Evolutionary conservation across 2,329 filamentous ascomycete species (phyloP).

Genomic region (Myriosclerotinia curreyana): DNA sequence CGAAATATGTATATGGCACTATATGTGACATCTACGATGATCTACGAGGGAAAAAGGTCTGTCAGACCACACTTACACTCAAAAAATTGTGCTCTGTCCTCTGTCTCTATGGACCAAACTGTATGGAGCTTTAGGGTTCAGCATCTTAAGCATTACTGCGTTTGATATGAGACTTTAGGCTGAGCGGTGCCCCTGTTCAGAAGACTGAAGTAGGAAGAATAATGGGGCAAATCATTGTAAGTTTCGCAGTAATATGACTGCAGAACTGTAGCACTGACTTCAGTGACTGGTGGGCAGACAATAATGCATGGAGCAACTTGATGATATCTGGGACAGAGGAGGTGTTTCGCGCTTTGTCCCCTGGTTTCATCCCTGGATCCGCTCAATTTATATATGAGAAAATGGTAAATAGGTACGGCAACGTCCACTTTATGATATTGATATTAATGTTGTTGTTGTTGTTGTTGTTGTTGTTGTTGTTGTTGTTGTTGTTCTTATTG

Average conservation of each 20-base stretch:
- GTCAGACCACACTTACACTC: slow-evolving; percentile 3
- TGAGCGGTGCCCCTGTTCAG: slow-evolving; percentile 5
- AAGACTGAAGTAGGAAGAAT: background rate
- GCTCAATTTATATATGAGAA: slow-evolving; percentile 1
- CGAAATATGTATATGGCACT: slow-evolving; percentile 6
- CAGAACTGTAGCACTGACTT: background rate
- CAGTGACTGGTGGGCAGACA: slow-evolving; percentile 2
- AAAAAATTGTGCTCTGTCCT: background rate
- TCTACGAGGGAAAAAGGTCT: background rate
- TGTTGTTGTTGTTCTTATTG: background rate
- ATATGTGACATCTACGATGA: slow-evolving; percentile 3
- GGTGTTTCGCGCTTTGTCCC: slow-evolving; percentile 18
- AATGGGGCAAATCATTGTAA: slow-evolving; percentile 5
- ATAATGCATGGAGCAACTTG: slow-evolving; percentile 3
- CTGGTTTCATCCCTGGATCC: slow-evolving; percentile 21
- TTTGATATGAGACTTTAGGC: slow-evolving; percentile 18
- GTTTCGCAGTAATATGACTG: background rate
- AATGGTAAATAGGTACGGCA: background rate
- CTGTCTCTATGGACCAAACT: background rate
- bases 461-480: background rate
- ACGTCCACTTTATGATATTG: too few relatives aligned
- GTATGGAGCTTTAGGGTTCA: slow-evolving; percentile 10
- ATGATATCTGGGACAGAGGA: slow-evolving; percentile 20
- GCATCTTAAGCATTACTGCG: slow-evolving; percentile 15
- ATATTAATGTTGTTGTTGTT: too few relatives aligned